Evolutionary conservation across 2,329 filamentous ascomycete genomes (phyloP).

Genomic region (Trichoderma sp.): DNA sequence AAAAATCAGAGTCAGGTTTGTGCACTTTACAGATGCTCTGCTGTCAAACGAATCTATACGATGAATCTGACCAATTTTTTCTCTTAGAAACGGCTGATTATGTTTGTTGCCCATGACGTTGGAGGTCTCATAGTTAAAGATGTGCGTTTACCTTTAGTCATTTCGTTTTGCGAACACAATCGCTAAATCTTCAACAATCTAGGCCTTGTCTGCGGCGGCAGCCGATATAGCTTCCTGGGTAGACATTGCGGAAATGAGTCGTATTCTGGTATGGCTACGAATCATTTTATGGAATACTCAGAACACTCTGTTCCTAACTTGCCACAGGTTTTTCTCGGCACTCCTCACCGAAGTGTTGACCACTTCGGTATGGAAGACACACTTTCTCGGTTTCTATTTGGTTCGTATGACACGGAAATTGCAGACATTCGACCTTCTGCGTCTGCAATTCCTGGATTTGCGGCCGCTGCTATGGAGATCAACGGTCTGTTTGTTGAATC

Average conservation of each 20-base stretch:
- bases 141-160: not conserved
- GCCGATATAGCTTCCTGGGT: conserved; percentile 15
- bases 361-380: conserved; percentile 24
- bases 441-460: conserved; percentile 21
- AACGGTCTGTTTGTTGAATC: conserved; percentile 26
- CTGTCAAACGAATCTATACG: not conserved
- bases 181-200: not conserved
- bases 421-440: conserved; percentile 12
- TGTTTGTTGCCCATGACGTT: conserved; percentile 24
- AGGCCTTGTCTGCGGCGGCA: conserved; percentile 16
- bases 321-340: conserved; percentile 21
- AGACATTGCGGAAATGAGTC: conserved; percentile 21
- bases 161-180: no score
- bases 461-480: conserved; percentile 22
- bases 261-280: conserved; percentile 10
- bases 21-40: not conserved
- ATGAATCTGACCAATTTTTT: not conserved
- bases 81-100: conserved; percentile 19
- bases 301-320: not conserved
- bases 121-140: conserved; percentile 25
- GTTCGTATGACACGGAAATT: not conserved
- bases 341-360: conserved; percentile 18
- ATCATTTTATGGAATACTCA: not conserved
- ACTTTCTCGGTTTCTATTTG: conserved; percentile 25
- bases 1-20: conserved; percentile 7